Conservation (phyloP, 1,284 basidiomycete species). For the Naganishia cerealis region DNA sequence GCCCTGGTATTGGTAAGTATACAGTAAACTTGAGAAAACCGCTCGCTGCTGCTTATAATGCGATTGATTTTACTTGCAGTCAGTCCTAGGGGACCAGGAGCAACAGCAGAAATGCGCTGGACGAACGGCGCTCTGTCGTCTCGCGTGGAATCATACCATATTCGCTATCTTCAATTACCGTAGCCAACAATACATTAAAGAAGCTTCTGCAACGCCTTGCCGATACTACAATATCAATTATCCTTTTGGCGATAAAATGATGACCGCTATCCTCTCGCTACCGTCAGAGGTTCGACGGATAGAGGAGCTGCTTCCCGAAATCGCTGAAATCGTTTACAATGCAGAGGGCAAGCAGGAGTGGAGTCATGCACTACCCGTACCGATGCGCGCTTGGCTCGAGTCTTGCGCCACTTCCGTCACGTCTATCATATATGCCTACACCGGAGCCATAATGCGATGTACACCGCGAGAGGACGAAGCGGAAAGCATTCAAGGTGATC, state of each 20-base stretch:
- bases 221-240: slow-evolving; percentile 43
- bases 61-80: not conserved
- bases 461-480: slow-evolving; percentile 35
- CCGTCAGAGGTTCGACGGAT: slow-evolving; percentile 14
- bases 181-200: slow-evolving; percentile 5
- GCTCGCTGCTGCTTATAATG: not conserved
- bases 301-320: not conserved
- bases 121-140: slow-evolving; percentile 33
- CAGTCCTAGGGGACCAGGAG: slow-evolving; percentile 11
- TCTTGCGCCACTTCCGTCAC: slow-evolving; percentile 40
- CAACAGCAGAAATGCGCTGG: slow-evolving; percentile 21
- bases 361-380: slow-evolving; percentile 44
- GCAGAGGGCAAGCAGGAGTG: slow-evolving; percentile 37
- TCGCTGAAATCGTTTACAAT: slow-evolving; percentile 31
- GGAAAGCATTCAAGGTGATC: slow-evolving; percentile 43
- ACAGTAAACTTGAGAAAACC: not conserved
- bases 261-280: slow-evolving; percentile 11
- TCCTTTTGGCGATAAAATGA: slow-evolving; percentile 25
- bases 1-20: slow-evolving; percentile 52
- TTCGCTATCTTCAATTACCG: slow-evolving; percentile 38
- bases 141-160: slow-evolving; percentile 52
- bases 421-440: slow-evolving; percentile 47
- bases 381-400: slow-evolving; percentile 42
- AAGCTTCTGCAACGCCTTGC: slow-evolving; percentile 4
- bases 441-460: slow-evolving; percentile 37